These are phyloP conservation scores for Fraxinus excelsior DNA, from an alignment of 257 asterid genomes.

Conservation along the genomic window DNA sequence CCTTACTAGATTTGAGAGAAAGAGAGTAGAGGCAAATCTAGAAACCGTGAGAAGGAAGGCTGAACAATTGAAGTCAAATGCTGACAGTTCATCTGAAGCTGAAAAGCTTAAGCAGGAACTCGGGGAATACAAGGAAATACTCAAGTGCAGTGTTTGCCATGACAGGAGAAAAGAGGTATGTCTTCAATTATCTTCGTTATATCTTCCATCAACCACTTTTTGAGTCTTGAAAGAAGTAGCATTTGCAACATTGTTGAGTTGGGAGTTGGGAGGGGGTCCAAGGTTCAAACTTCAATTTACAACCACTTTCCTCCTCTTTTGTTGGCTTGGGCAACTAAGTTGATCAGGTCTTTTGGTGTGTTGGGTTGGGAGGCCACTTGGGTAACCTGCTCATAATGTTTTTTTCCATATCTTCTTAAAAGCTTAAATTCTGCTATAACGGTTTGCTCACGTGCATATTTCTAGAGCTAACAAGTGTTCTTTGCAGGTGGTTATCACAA, in stretches of 20 bases:
- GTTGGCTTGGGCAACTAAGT: neutral
- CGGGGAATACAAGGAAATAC: slow-evolving; percentile 81
- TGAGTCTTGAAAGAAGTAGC: neutral
- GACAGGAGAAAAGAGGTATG: slow-evolving; percentile 93
- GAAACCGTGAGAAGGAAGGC: slow-evolving; percentile 72
- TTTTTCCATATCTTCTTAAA: neutral
- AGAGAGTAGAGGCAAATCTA: slow-evolving; percentile 81
- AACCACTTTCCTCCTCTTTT: neutral
- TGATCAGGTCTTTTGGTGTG: neutral
- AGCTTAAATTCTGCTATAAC: neutral
- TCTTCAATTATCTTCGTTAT: slow-evolving; percentile 5
- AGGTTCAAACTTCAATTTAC: neutral
- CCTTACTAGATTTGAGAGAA: slow-evolving; percentile 66
- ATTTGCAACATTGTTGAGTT: neutral
- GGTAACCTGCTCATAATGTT: neutral
- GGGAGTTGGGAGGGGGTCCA: neutral
- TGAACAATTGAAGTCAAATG: slow-evolving; percentile 51
- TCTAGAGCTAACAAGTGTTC: neutral
- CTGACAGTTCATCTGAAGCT: slow-evolving; percentile 65
- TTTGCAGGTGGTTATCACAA: slow-evolving; percentile 86
- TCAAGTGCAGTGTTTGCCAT: slow-evolving; percentile 85
- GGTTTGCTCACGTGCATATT: slow-evolving; percentile 9
- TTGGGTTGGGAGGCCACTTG: neutral
- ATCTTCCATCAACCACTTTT: neutral
- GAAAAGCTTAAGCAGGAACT: slow-evolving; percentile 85